Evolutionary conservation across 2,329 filamentous ascomycete genomes (phyloP).

Genomic region (Calonectria hongkongensis): DNA sequence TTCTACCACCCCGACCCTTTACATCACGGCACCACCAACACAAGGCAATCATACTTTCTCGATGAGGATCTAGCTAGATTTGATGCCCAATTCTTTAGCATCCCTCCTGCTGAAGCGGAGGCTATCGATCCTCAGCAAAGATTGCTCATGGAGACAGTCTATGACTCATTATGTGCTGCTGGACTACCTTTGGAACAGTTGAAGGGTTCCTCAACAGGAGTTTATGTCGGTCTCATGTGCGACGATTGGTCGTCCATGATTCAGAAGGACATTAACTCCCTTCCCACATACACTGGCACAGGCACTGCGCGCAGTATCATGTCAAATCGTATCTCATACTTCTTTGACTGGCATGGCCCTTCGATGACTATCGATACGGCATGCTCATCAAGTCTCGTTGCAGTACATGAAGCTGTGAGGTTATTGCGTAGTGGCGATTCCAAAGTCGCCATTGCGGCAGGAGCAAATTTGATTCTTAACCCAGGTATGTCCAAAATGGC

Average conservation of each 20-base stretch:
- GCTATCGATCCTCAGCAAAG: slow-evolving; percentile 56
- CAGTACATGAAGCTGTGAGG: slow-evolving; percentile 64
- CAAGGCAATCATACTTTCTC: slow-evolving; percentile 55
- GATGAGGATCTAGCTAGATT: slow-evolving; percentile 50
- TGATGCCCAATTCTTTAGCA: slow-evolving; percentile 48
- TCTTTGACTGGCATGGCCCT: slow-evolving; percentile 71
- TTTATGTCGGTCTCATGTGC: slow-evolving; percentile 7
- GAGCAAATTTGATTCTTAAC: neutral
- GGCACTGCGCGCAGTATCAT: slow-evolving; percentile 59
- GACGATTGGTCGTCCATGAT: slow-evolving; percentile 6
- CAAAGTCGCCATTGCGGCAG: neutral
- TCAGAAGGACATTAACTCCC: no score
- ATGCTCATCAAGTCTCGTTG: slow-evolving; percentile 69
- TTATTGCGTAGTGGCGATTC: neutral
- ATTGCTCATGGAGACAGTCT: slow-evolving; percentile 52
- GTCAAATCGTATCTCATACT: slow-evolving; percentile 71
- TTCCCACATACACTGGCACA: neutral
- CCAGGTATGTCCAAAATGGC: neutral
- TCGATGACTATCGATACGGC: slow-evolving; percentile 70
- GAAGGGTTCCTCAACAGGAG: neutral
- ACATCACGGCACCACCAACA: slow-evolving; percentile 28
- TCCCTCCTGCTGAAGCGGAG: slow-evolving; percentile 47
- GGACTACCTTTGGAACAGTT: slow-evolving; percentile 16
- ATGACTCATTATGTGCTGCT: slow-evolving; percentile 48
- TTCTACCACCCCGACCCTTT: neutral